phyloP scores from a whole-genome alignment of 2,329 filamentous ascomycete species.

The Botryosphaeria agaves region DNA sequence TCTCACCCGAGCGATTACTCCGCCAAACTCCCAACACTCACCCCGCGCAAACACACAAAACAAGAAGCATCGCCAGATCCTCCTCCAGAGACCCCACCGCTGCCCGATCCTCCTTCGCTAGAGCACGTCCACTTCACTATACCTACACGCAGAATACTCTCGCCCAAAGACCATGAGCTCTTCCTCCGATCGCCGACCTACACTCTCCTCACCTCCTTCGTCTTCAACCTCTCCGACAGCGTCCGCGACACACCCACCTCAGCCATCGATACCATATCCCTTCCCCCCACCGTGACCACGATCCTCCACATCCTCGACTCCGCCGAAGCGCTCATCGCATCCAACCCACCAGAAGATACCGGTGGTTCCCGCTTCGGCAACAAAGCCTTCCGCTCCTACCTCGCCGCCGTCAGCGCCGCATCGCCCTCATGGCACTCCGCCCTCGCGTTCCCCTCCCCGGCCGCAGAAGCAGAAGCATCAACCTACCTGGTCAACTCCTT shows the following conservation, averaged over 20 bases:
- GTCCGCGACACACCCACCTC: conserved; percentile 55
- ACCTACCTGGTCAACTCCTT: conserved; percentile 72
- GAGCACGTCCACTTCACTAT: conserved; percentile 42
- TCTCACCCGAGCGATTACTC: conserved; percentile 31
- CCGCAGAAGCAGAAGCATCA: conserved; percentile 51
- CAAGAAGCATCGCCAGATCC: conserved; percentile 29
- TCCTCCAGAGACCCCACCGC: conserved; percentile 55
- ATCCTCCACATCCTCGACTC: conserved; percentile 55
- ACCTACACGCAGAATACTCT: conserved; percentile 68
- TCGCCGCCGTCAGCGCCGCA: conserved; percentile 41
- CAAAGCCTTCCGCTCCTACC: conserved; percentile 68
- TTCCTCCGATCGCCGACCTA: conserved; percentile 67
- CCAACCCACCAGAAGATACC: conserved; percentile 68
- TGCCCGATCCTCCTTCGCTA: conserved; percentile 50
- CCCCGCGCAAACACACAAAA: conserved; percentile 40
- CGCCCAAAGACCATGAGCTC: conserved; percentile 58
- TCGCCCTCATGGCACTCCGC: conserved; percentile 43
- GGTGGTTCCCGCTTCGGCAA: conserved; percentile 89
- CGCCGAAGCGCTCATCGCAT: conserved; percentile 46
- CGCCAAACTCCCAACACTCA: conserved; percentile 47
- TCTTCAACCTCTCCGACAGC: conserved; percentile 73
- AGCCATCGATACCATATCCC: conserved; percentile 35
- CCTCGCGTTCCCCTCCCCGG: conserved; percentile 34
- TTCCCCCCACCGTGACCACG: conserved; percentile 42
- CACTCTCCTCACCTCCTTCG: conserved; percentile 60